A percentile compares a stretch with the other conserved stretches of the same genome.
These are phyloP conservation scores for Dioscorea alata DNA, from an alignment of 106 monocot genomes.

Conservation along the genomic window DNA sequence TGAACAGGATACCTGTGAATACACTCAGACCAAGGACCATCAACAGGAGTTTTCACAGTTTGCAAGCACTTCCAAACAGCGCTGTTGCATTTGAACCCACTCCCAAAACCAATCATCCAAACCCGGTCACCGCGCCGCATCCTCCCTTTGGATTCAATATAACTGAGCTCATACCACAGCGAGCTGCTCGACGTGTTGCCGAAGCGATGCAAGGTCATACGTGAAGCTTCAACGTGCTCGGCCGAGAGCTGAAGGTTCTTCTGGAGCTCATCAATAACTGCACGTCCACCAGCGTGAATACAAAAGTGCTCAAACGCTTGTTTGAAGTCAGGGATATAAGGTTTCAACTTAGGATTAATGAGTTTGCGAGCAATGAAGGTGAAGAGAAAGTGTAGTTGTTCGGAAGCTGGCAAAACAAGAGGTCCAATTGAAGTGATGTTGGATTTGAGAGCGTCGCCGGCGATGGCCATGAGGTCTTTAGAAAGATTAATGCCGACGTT, in stretches of 20 bases:
- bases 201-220: conserved; percentile 46
- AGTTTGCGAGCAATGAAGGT: conserved; percentile 34
- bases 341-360: conserved; percentile 39
- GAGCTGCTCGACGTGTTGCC: conserved; percentile 43
- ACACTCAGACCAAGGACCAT: background rate
- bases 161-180: conserved; percentile 37
- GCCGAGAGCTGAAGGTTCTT: conserved; percentile 30
- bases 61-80: conserved; percentile 13
- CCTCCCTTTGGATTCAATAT: conserved; percentile 33
- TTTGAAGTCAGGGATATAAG: conserved; percentile 49
- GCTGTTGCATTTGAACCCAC: conserved; percentile 45
- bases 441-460: conserved; percentile 56
- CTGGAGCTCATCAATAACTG: conserved; percentile 46
- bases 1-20: background rate
- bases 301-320: conserved; percentile 46
- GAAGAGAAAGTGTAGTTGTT: conserved; percentile 44
- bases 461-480: conserved; percentile 59
- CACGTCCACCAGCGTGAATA: conserved; percentile 38
- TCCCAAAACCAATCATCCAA: conserved; percentile 41
- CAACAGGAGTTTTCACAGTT: background rate
- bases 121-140: conserved; percentile 27
- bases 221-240: conserved; percentile 30
- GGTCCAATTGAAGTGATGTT: conserved; percentile 68
- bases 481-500: conserved; percentile 29
- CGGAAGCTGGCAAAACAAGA: conserved; percentile 42